Evolutionary conservation across 495 filamentous ascomycete species (phyloP), one percentile per base, ranked within the genome.

Genomic region (Tuber umbilicatum): DNA sequence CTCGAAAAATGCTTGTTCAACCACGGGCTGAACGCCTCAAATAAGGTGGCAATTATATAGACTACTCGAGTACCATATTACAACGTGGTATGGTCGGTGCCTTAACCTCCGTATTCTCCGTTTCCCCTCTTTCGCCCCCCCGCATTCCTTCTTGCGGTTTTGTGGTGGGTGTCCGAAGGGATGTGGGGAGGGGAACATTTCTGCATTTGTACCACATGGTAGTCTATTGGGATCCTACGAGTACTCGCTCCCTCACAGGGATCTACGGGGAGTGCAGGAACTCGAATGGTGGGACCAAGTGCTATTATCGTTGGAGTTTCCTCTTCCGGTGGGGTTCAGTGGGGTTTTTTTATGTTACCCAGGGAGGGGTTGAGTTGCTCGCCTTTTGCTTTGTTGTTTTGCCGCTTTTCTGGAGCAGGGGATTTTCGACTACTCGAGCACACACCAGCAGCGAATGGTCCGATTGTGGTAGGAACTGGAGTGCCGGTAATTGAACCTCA

Each of bases 231-330:
- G 50, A 27, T 3, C n/a, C 14, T n/a, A 60, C 39, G 4, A 7
- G 39, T 39, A 39, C n/a, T 60, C 9, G 9, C n/a, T 31, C 50
- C n/a, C 47, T 50, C 50, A 14, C 9, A 0, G n/a, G n/a, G 9
- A 27, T 60, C 10, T n/a, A 31, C n/a, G 50, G 23, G 14, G n/a
- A 60, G n/a, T n/a, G 50, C 31, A 10, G n/a, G n/a, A 60, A 12
- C 21, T 23, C 47, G 21, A 50, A n/a, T 2, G 9, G 12, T 12
- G 9, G 50, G n/a, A 12, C 4, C 7, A 7, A 50, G 19, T n/a
- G 45, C 45, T n/a, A n/a, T n/a, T 60, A n/a, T 60, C 50, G 50
- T 60, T 60, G 50, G 50, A 60, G 50, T 60, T 60, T 23, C 50
- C 50, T 27, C 50, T n/a, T 60, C 50, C 3, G n/a, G n/a, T 31